Base-by-base conservation (phyloP, 495 filamentous ascomycete species). In the Chaetomium cochliodes region DNA sequence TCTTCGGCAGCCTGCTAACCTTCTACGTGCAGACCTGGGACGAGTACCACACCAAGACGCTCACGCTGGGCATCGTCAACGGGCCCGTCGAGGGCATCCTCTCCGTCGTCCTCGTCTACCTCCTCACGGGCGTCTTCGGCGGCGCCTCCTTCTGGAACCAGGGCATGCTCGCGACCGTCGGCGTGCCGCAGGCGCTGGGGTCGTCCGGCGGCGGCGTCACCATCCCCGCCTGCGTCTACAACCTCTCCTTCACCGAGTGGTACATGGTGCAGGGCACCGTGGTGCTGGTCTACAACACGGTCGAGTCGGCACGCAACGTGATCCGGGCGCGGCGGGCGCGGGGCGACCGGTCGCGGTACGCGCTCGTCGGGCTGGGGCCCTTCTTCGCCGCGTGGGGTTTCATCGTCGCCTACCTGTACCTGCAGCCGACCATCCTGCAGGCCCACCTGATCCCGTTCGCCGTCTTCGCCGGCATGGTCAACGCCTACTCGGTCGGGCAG, bases 21-120 rank as follows among this genome's bases (percentile, higher is more conserved):
- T 98, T 98, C 77, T 98, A 98, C 74, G 88, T 98, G 25, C 94
- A 97, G 74, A 98, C 94, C 37, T 98, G 94, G 94, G 94, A 98
- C 68, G 94, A 97, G 78, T 98, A 97, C 77, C 96, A 97, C 79
- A 98, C 94, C 44, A 91, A 96, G 73, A 92, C 93, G 12, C 85
- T 98, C 26, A 97, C 91, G 16, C 85, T 98, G 0, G 94, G 94
- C 59, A 80, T 98, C 68, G 82, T 98, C 63, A 97, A 93, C 67
- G 94, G 94, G 0, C 94, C 94, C 7, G 94, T 98, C 49, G 94
- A 98, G 78, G 94, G 94, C 37, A 88, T 98, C 63, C 79, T 98
- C 50, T 92, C 90, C 49, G 81, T 98, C 5, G 90, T 88, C 69
- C 73, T 82, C 33, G 87, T 98, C 44, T 98, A 93, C 74, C 87